phyloP scores from a whole-genome alignment of 83 land plant genomes.

The Diphasiastrum complanatum region DNA sequence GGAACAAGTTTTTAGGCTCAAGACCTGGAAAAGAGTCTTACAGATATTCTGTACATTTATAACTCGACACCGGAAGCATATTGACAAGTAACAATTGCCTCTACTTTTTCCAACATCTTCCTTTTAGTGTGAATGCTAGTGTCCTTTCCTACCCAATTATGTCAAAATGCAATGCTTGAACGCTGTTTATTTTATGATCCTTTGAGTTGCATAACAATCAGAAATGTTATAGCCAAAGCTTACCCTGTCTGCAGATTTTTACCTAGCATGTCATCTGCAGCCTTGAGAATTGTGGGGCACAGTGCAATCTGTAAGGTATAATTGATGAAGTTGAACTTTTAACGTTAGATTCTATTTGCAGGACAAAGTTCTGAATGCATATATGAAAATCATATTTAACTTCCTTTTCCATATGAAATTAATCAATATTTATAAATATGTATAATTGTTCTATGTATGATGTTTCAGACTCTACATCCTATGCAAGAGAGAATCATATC shows the following conservation, averaged over 20 bases:
- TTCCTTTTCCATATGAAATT: background rate
- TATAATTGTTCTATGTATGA: background rate
- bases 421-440: background rate
- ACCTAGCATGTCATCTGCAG: slow-evolving; percentile 44
- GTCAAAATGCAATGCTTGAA: no score
- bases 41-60: slow-evolving; percentile 62
- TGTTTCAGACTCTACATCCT: slow-evolving; percentile 53
- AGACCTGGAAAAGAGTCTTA: slow-evolving; percentile 62
- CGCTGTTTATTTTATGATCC: background rate
- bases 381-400: slow-evolving; percentile 1
- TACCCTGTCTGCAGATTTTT: slow-evolving; percentile 63
- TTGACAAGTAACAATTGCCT: slow-evolving; percentile 52
- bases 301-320: slow-evolving; percentile 38
- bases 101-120: background rate
- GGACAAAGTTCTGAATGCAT: no score
- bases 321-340: slow-evolving; percentile 17
- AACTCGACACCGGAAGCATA: slow-evolving; percentile 65
- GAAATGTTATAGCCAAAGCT: no score
- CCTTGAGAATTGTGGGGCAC: slow-evolving; percentile 37
- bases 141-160: no score
- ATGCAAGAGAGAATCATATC: slow-evolving; percentile 58
- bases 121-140: no score
- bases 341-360: background rate
- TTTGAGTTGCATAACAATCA: no score
- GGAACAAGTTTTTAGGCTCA: slow-evolving; percentile 40